These are phyloP conservation scores for Aspergillus fumigatiaffinis DNA, from an alignment of 2,329 filamentous ascomycete species.

Conservation along the genomic window DNA sequence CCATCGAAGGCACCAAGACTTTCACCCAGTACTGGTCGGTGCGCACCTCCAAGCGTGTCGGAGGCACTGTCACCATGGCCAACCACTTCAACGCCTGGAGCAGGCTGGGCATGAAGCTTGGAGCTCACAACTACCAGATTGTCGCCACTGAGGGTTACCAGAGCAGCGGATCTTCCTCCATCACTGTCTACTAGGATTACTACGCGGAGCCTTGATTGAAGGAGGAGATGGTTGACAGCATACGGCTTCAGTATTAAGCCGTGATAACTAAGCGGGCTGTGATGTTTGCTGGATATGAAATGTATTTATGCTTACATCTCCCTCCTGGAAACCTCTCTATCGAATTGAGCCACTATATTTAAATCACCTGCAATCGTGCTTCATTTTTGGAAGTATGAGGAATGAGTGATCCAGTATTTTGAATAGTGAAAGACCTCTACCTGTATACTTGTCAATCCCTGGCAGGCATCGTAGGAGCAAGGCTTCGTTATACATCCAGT, in stretches of 20 bases:
- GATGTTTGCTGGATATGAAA: not conserved
- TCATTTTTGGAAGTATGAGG: not conserved
- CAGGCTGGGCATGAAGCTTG: slow-evolving; percentile 28
- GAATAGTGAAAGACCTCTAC: too few species aligned
- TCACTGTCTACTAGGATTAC: slow-evolving; percentile 29
- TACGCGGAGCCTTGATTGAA: too few species aligned
- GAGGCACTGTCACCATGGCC: slow-evolving; percentile 33
- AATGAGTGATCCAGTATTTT: too few species aligned
- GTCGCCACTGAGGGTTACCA: slow-evolving; percentile 43
- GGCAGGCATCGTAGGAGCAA: too few species aligned
- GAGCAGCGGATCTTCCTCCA: slow-evolving; percentile 35
- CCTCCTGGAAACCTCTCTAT: not conserved
- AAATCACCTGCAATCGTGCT: not conserved
- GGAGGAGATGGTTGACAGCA: not conserved
- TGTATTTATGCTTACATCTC: not conserved
- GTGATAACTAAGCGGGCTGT: too few species aligned
- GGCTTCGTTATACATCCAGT: too few species aligned
- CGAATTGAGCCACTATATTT: not conserved
- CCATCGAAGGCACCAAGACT: slow-evolving; percentile 38
- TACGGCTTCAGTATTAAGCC: not conserved
- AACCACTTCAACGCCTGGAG: slow-evolving; percentile 39
- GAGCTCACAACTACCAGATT: slow-evolving; percentile 39
- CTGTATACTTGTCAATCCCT: too few species aligned
- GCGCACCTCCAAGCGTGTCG: slow-evolving; percentile 30
- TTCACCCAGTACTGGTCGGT: slow-evolving; percentile 45